Base-by-base conservation (phyloP, 805 yeast genomes). In the Maudiozyma turicensis region DNA sequence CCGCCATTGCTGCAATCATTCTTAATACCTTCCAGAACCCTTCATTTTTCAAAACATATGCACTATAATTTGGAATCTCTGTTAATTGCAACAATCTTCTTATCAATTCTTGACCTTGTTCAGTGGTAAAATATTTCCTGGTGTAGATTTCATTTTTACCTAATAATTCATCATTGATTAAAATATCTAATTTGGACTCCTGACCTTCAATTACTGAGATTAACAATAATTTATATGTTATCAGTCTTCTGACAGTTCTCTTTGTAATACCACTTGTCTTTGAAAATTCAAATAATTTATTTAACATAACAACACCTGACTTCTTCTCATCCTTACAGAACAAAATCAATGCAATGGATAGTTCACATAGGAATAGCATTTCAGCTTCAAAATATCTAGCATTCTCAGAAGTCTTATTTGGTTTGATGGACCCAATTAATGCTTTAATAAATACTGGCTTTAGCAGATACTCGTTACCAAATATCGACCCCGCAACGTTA, bases 11-110 rank as follows among this genome's bases (percentile, higher is more conserved):
- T 0, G 80, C 80, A 47, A 78, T 65, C 3, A 63, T 53, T 54
- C 83, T 68, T 47, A 81, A 58, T 0, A 76, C 52, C 47, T 72
- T 75, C 87, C 88, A 82, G 56, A 71, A 81, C 9, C 67, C 64
- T 47, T 72, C 73, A 46, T 80, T 71, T 45, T 81, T 70, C 29
- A 83, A 56, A 1, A 86, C 78, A 48, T 52, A 48, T 8, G 52
- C 45, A 35, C 56, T 55, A 43, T 61, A 59, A 28, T 54, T 54
- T 26, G 56, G 58, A 29, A 52, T 58, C 8, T 58, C 58, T 3
- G 66, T 54, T 15, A 64, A 45, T 58, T 73, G 40, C 71, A 61
- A 44, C 70, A 68, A 32, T 71, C 73, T 40, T 57, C 57, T 15
- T 75, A 85, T 56, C 64, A 71, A 48, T 71, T 73, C 55, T 61